phyloP scores from a whole-genome alignment of 306 rosid species.

The Alnus glutinosa region DNA sequence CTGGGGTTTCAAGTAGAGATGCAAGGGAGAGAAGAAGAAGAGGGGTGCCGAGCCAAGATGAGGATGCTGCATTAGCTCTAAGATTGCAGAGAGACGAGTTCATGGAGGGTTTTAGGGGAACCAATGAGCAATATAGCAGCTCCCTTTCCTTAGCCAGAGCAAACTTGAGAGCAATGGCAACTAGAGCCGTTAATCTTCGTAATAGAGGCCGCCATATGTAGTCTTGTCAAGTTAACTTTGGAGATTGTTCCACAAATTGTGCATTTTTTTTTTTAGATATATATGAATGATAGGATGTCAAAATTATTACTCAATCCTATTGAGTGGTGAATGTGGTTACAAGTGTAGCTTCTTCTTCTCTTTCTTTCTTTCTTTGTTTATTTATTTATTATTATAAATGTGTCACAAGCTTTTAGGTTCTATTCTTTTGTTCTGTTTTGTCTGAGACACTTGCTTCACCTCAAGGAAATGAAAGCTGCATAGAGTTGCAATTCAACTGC shows the following conservation, averaged over 20 bases:
- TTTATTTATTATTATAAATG: neutral
- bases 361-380: neutral
- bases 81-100: conserved; percentile 93
- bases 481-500: too few relatives aligned
- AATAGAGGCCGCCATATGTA: conserved; percentile 34
- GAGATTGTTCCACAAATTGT: neutral
- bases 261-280: neutral
- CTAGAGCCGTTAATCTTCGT: conserved; percentile 59
- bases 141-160: conserved; percentile 48
- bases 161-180: conserved; percentile 72
- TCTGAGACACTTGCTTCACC: too few relatives aligned
- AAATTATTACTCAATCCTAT: neutral
- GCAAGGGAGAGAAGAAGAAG: conserved; percentile 42
- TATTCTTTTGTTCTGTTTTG: too few relatives aligned
- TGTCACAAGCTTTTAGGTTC: too few relatives aligned
- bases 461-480: too few relatives aligned
- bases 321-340: neutral
- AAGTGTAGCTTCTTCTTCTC: too few relatives aligned
- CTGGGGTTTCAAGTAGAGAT: neutral
- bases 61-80: conserved; percentile 82
- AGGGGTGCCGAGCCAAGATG: conserved; percentile 57
- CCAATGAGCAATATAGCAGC: conserved; percentile 36
- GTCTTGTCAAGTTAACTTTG: neutral
- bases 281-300: neutral
- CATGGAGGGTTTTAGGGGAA: conserved; percentile 55